Evolutionary conservation across 257 asterid species (phyloP).

Genomic region (Phtheirospermum japonicum): DNA sequence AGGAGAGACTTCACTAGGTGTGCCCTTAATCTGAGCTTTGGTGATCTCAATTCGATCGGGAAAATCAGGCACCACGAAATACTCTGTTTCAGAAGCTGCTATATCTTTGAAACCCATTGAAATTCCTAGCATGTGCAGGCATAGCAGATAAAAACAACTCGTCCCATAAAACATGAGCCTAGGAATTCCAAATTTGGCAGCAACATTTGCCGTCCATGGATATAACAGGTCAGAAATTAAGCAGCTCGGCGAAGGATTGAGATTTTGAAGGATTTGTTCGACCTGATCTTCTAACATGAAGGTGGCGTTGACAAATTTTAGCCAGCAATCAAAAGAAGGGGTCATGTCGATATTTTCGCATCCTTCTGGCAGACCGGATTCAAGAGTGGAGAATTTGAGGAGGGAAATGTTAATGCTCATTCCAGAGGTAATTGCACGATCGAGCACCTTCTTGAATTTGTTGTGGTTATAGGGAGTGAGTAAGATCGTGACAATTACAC

Average conservation of each 20-base stretch:
- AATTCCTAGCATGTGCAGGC: slow-evolving; percentile 15
- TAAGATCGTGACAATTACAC: slow-evolving; percentile 36
- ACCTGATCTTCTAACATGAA: slow-evolving; percentile 28
- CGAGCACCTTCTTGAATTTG: slow-evolving; percentile 29
- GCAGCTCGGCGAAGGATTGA: slow-evolving; percentile 33
- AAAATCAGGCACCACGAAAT: slow-evolving; percentile 43
- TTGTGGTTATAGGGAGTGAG: slow-evolving; percentile 37
- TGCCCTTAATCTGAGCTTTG: slow-evolving; percentile 42
- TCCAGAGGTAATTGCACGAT: slow-evolving; percentile 35
- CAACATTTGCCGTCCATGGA: slow-evolving; percentile 38
- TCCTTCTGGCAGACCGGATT: slow-evolving; percentile 44
- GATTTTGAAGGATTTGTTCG: slow-evolving; percentile 17
- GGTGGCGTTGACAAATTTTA: slow-evolving; percentile 30
- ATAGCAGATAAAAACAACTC: slow-evolving; percentile 44
- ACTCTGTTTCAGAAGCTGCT: slow-evolving; percentile 33
- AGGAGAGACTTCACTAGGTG: neutral
- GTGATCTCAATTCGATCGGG: slow-evolving; percentile 49
- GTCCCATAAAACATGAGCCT: slow-evolving; percentile 47
- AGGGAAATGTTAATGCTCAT: slow-evolving; percentile 28
- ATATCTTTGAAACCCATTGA: slow-evolving; percentile 26
- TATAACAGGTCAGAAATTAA: slow-evolving; percentile 39
- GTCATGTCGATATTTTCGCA: slow-evolving; percentile 37
- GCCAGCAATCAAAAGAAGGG: neutral
- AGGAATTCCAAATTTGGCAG: slow-evolving; percentile 31
- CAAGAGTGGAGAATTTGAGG: slow-evolving; percentile 34